Conservation (phyloP, 768 basidiomycete genomes). For the Megacollybia marginata region DNA sequence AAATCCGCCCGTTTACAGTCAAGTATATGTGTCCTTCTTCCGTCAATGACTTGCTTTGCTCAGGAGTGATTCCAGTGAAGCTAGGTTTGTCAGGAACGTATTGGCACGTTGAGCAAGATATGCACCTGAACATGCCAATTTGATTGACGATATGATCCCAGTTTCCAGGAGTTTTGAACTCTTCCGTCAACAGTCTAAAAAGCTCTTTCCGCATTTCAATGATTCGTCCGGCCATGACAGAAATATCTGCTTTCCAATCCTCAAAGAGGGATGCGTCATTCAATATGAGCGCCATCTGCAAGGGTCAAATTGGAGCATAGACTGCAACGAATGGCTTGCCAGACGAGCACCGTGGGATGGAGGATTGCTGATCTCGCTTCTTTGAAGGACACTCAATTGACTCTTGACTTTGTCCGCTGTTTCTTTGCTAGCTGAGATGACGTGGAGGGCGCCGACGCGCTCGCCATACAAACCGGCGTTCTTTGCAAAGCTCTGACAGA, state of each 20-base stretch:
- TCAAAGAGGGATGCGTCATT: constrained; percentile 67
- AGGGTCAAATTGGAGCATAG: neutral
- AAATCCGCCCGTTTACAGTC: constrained; percentile 84
- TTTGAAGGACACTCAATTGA: constrained; percentile 85
- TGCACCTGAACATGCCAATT: constrained; percentile 96
- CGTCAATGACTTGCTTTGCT: constrained; percentile 60
- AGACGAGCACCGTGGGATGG: constrained; percentile 86
- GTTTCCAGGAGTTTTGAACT: constrained; percentile 80
- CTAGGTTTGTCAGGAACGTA: constrained; percentile 29
- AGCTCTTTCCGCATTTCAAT: constrained; percentile 86
- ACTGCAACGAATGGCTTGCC: constrained; percentile 35
- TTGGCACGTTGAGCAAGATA: constrained; percentile 7
- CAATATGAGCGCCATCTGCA: constrained; percentile 67
- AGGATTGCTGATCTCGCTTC: constrained; percentile 94
- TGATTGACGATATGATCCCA: constrained; percentile 97
- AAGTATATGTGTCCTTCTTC: constrained; percentile 79
- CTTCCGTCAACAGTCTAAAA: constrained; percentile 62
- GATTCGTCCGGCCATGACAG: constrained; percentile 89
- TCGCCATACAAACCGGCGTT: constrained; percentile 95
- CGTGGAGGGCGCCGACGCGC: constrained; percentile 88
- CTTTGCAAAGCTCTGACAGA: constrained; percentile 98
- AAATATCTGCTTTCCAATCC: constrained; percentile 87
- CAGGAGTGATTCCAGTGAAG: constrained; percentile 73
- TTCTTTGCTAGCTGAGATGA: constrained; percentile 60
- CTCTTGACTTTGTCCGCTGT: constrained; percentile 70